Evolutionary conservation across 192 early-diverging fungal genomes (phyloP).

Genomic region (Gamsiella multidivaricata): DNA sequence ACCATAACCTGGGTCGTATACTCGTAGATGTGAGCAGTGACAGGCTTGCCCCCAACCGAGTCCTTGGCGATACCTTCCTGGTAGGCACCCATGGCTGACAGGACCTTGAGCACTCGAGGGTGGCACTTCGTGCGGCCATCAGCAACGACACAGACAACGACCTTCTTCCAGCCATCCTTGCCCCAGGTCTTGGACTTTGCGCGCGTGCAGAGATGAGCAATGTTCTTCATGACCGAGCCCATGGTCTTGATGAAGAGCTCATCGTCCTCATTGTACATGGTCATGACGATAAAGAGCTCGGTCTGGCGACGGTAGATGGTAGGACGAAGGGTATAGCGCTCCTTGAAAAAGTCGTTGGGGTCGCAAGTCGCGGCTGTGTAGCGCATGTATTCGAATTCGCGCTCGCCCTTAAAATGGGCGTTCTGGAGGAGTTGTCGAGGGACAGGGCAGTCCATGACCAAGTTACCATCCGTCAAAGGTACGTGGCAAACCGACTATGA

Average conservation of each 20-base stretch:
- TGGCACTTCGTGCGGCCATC: conserved; percentile 89
- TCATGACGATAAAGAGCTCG: conserved; percentile 77
- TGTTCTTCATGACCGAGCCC: conserved; percentile 91
- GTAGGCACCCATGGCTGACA: conserved; percentile 84
- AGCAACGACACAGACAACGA: conserved; percentile 92
- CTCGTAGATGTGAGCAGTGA: conserved; percentile 89
- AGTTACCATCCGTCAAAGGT: conserved; percentile 71
- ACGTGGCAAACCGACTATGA: conserved; percentile 56
- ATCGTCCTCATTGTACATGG: conserved; percentile 83
- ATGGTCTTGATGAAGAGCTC: conserved; percentile 90
- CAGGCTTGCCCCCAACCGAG: conserved; percentile 74
- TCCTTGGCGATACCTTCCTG: conserved; percentile 79
- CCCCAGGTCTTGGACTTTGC: conserved; percentile 84
- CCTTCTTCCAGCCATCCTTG: conserved; percentile 89
- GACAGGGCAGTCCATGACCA: conserved; percentile 77
- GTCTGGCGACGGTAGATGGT: conserved; percentile 64
- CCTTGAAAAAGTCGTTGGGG: conserved; percentile 70
- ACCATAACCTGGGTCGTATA: conserved; percentile 86
- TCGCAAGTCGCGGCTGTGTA: conserved; percentile 81
- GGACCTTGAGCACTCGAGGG: conserved; percentile 78
- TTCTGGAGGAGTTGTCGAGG: conserved; percentile 69
- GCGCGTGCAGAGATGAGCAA: conserved; percentile 88
- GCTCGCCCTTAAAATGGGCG: conserved; percentile 61
- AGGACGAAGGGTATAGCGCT: conserved; percentile 71
- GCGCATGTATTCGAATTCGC: conserved; percentile 80